phyloP scores from a whole-genome alignment of 306 rosid species.

The Begonia peltatifolia region DNA sequence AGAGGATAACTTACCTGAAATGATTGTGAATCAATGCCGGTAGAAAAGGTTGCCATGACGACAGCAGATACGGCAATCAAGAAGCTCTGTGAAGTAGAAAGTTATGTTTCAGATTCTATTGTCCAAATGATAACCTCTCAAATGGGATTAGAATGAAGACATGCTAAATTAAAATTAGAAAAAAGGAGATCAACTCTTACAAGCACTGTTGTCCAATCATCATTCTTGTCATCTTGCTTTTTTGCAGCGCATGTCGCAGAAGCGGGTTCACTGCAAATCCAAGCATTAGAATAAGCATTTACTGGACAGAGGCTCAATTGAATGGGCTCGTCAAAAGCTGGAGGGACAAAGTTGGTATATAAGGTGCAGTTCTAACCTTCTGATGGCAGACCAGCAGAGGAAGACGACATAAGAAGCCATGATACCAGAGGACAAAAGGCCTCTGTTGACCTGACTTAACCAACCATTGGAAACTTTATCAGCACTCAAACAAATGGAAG shows the following conservation, averaged over 20 bases:
- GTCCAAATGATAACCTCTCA: no score
- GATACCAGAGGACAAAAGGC: conserved; percentile 77
- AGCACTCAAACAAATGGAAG: no score
- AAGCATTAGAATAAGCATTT: conserved; percentile 10
- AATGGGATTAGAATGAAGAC: not conserved
- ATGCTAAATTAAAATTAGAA: not conserved
- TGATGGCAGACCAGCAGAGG: conserved; percentile 79
- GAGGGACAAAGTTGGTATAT: no score
- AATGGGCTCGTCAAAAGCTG: no score
- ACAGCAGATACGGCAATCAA: conserved; percentile 60
- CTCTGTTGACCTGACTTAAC: conserved; percentile 64
- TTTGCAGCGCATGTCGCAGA: conserved; percentile 33
- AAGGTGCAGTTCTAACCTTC: conserved; percentile 40
- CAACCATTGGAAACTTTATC: conserved; percentile 1
- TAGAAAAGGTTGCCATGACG: conserved; percentile 80
- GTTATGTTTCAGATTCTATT: no score
- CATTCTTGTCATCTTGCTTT: conserved; percentile 21
- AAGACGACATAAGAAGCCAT: conserved; percentile 80
- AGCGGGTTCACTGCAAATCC: conserved; percentile 57
- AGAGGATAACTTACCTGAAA: conserved; percentile 45
- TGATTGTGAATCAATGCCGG: conserved; percentile 76
- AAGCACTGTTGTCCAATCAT: conserved; percentile 49
- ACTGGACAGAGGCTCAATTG: not conserved
- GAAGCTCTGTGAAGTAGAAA: conserved; percentile 34
- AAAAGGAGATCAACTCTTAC: conserved; percentile 29